A percentile compares a stretch with the other conserved stretches of the same genome.
Conservation (phyloP, 306 rosid species). For the Rosa persica region DNA sequence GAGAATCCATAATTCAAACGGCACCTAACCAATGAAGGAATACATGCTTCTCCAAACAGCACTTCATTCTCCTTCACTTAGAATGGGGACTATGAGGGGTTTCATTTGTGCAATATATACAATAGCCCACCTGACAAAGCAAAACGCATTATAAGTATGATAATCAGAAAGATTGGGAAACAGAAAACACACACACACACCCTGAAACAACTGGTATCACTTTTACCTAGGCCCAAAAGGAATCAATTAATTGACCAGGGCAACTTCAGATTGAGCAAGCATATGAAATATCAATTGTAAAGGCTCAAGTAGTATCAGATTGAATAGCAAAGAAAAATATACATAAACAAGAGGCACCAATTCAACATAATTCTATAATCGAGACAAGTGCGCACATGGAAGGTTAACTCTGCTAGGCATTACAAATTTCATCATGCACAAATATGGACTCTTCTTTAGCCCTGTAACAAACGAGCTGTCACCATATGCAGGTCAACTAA, state of each 20-base stretch:
- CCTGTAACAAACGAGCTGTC: not conserved
- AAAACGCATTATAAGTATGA: constrained; percentile 15
- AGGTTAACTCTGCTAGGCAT: not conserved
- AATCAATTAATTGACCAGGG: not conserved
- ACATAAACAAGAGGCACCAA: not conserved
- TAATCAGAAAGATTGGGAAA: not conserved
- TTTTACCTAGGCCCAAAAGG: not conserved
- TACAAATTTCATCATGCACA: not conserved
- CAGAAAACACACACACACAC: not conserved
- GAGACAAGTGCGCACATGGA: not conserved
- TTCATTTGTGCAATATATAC: constrained; percentile 91
- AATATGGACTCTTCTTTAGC: not conserved
- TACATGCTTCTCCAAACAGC: constrained; percentile 17
- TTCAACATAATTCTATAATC: not conserved
- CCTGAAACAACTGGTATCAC: not conserved
- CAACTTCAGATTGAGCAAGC: not conserved
- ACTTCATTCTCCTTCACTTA: constrained; percentile 67
- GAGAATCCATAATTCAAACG: constrained; percentile 25
- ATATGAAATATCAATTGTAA: not conserved
- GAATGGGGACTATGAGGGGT: constrained; percentile 81
- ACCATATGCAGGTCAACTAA: not conserved
- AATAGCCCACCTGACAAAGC: constrained; percentile 77
- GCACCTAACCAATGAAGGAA: constrained; percentile 27
- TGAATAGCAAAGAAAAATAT: not conserved
- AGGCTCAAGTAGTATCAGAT: not conserved